phyloP scores from a whole-genome alignment of 805 yeast species.

The Wickerhamomyces kurtzmanii region DNA sequence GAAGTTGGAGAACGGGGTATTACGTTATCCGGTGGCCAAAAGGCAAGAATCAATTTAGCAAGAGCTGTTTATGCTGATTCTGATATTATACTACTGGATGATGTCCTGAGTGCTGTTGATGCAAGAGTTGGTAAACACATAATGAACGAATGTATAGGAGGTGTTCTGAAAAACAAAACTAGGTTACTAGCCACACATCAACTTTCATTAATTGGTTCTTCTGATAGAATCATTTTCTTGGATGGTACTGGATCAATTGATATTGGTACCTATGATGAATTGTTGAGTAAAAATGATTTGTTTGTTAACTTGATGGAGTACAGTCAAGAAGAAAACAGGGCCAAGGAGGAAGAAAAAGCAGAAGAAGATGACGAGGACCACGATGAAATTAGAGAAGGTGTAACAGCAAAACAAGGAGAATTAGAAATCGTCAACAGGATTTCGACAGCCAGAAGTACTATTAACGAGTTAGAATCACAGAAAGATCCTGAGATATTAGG shows the following conservation, averaged over 20 bases:
- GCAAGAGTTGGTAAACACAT: conserved; percentile 81
- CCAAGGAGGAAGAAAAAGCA: conserved; percentile 19
- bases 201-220: conserved; percentile 55
- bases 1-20: conserved; percentile 84
- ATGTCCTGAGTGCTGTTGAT: conserved; percentile 78
- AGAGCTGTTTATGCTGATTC: conserved; percentile 66
- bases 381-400: too few relatives aligned
- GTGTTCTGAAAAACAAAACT: conserved; percentile 47
- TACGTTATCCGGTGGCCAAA: conserved; percentile 84
- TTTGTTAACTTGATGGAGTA: conserved; percentile 45
- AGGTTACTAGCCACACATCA: conserved; percentile 81
- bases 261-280: conserved; percentile 50
- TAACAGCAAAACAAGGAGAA: conserved; percentile 3
- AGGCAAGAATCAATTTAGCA: conserved; percentile 73
- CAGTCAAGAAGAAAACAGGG: conserved; percentile 22
- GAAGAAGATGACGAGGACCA: conserved; percentile 20
- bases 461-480: conserved; percentile 12
- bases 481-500: conserved; percentile 13
- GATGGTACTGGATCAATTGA: conserved; percentile 53
- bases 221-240: conserved; percentile 62
- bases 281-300: conserved; percentile 31
- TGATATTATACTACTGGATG: conserved; percentile 65
- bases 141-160: conserved; percentile 57
- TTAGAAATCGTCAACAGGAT: conserved; percentile 7
- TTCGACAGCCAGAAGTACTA: conserved; percentile 9